These are phyloP conservation scores for Euphorbia schlechtendalii DNA, from an alignment of 441 rosid genomes.

Conservation along the genomic window DNA sequence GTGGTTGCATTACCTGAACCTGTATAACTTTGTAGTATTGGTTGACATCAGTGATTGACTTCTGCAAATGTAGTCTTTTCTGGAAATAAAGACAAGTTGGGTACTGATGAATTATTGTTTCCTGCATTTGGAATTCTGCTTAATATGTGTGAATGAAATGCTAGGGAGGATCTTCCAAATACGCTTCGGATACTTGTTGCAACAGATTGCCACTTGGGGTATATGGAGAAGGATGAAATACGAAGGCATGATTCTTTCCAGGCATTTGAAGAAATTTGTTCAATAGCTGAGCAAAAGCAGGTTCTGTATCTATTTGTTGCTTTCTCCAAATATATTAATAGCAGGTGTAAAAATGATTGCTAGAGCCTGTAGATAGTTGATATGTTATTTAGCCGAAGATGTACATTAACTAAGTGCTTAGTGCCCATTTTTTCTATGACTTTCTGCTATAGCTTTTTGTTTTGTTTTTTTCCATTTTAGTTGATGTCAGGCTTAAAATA, in stretches of 20 bases:
- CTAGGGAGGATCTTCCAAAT: slow-evolving; percentile 56
- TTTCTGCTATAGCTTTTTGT: not conserved
- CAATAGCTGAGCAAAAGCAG: slow-evolving; percentile 85
- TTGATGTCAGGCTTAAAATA: not conserved
- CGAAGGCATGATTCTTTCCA: slow-evolving; percentile 90
- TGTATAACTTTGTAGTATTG: not conserved
- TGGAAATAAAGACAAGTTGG: not conserved
- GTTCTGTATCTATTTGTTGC: slow-evolving; percentile 25
- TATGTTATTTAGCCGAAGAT: not conserved
- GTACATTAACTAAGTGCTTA: not conserved
- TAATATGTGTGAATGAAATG: not conserved
- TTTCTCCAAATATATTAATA: not conserved
- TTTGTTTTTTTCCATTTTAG: not conserved
- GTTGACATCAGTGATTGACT: not conserved
- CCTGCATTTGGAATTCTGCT: not conserved
- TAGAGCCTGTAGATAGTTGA: not conserved
- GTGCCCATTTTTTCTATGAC: not conserved
- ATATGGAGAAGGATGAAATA: slow-evolving; percentile 96
- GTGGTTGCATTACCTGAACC: not conserved
- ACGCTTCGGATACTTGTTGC: slow-evolving; percentile 83
- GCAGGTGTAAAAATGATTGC: not conserved
- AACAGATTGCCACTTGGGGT: slow-evolving; percentile 92
- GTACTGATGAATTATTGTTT: not conserved
- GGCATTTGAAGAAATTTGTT: slow-evolving; percentile 91
- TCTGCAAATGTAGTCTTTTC: not conserved